Percentiles rank a stretch among this genome's conserved stretches.
Evolutionary conservation across 78 protist species (phyloP).

Genomic region (Dictyostelium brefeldianum): DNA sequence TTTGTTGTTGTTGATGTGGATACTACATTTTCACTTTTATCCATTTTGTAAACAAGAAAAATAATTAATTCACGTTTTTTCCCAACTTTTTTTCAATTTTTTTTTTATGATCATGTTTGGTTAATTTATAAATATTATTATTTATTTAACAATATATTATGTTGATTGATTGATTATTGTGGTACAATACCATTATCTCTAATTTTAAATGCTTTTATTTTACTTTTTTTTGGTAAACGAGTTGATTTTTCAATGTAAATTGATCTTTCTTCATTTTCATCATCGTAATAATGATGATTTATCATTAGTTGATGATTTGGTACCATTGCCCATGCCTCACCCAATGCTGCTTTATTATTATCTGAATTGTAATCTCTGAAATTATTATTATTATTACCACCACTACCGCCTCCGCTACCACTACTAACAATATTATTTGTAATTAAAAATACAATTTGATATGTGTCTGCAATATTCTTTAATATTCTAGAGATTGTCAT

Average conservation of each 20-base stretch:
- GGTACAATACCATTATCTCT: not conserved
- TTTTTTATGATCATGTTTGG: not conserved
- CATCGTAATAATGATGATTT: conserved; percentile 18
- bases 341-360: conserved; percentile 43
- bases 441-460: conserved; percentile 36
- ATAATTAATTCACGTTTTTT: not conserved
- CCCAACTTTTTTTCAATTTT: not conserved
- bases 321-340: conserved; percentile 60
- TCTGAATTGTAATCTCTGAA: not conserved
- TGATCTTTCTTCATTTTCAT: conserved; percentile 47
- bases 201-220: not conserved
- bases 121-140: not conserved
- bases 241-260: conserved; percentile 35
- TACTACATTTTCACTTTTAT: not conserved
- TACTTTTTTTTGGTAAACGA: not conserved
- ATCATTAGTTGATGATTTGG: conserved; percentile 54
- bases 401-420: too few relatives aligned
- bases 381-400: too few relatives aligned
- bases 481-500: conserved; percentile 43
- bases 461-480: conserved; percentile 11
- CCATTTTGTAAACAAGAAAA: not conserved
- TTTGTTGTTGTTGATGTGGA: not conserved
- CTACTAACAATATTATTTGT: conserved; percentile 4
- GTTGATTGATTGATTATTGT: not conserved
- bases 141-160: not conserved